These are phyloP conservation scores for Penicillium macrosclerotiorum DNA, from an alignment of 495 filamentous ascomycete species.

Conservation along the genomic window DNA sequence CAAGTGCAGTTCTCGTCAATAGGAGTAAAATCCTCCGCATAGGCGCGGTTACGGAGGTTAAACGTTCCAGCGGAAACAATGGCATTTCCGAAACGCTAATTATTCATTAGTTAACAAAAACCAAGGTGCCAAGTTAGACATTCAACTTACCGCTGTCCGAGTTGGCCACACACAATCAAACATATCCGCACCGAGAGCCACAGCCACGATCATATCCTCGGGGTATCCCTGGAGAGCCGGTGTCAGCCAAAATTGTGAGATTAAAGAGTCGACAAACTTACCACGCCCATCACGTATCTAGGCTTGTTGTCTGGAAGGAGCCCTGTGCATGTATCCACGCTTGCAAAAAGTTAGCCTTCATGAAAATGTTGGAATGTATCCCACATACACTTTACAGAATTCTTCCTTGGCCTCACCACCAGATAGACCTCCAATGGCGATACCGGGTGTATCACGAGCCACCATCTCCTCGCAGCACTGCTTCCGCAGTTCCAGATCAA, in stretches of 20 bases:
- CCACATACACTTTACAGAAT: conserved; percentile 57
- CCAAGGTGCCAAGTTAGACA: neutral
- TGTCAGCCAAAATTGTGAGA: conserved; percentile 12
- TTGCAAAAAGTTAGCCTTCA: conserved; percentile 21
- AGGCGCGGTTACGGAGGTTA: conserved; percentile 76
- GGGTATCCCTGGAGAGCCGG: conserved; percentile 72
- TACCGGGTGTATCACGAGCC: conserved; percentile 84
- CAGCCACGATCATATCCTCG: conserved; percentile 87
- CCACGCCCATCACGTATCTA: conserved; percentile 97
- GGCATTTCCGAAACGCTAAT: conserved; percentile 81
- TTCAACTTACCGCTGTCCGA: conserved; percentile 66
- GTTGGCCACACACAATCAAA: conserved; percentile 99
- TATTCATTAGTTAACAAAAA: neutral
- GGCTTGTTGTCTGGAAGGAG: conserved; percentile 87
- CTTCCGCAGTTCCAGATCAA: conserved; percentile 84
- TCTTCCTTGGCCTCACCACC: conserved; percentile 75
- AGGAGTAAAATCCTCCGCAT: conserved; percentile 74
- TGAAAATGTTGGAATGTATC: neutral
- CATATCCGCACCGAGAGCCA: conserved; percentile 96
- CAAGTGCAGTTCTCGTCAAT: conserved; percentile 82
- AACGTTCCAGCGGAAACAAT: conserved; percentile 77
- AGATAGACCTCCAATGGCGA: conserved; percentile 92
- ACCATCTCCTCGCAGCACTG: conserved; percentile 91
- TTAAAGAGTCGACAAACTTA: conserved; percentile 28
- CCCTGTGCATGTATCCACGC: conserved; percentile 81